Base-by-base conservation (phyloP, 1,284 basidiomycete species). In the Lignosus rhinocerotis region DNA sequence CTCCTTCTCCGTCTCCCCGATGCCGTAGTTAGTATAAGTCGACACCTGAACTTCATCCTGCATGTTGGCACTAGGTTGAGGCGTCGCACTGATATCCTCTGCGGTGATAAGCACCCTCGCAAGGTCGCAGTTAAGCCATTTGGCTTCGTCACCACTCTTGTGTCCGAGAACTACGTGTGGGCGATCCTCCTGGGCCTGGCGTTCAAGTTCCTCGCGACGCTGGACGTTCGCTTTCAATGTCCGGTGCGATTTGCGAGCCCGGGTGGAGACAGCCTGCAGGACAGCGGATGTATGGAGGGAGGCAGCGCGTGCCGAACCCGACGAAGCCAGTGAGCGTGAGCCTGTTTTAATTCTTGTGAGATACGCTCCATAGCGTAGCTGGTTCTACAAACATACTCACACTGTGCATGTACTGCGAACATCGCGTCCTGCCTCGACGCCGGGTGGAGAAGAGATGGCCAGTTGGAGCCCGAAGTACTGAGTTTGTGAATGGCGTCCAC, bases 121-220 rank as follows among this genome's bases (percentile, higher is more conserved):
- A 51, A 93, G 82, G 73, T 86, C 80, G 68, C 83, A 85, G 32
- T 77, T 75, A 25, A 73, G 66, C 89, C 90, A 93, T 69, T 84
- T 86, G 58, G 74, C 68, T 55, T 86, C 82, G 59, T 88, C 81
- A 54, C 81, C 81, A 6, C 82, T 77, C 42, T 83, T 79, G 21
- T 82, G 83, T 5, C 93, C 93, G 1, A 93, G 83, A 7, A 94
- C 80, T 52, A 88, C 82, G 65, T 90, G 87, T 12, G 92, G 86
- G 31, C 78, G 78, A 47, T 72, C 74, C 6, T 77, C 75, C 0
- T 79, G 76, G 5, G 75, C 78, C 39, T 72, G 66, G 45, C 73
- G 71, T 43, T 71, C 70, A 19, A 78, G 77, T 61, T 84, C 78
- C 25, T 74, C 75, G 59, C 81, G 81, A 47, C 74, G 73, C 56